Base-by-base conservation (phyloP, 345 rosid species). In the Euphorbia lathyris region DNA sequence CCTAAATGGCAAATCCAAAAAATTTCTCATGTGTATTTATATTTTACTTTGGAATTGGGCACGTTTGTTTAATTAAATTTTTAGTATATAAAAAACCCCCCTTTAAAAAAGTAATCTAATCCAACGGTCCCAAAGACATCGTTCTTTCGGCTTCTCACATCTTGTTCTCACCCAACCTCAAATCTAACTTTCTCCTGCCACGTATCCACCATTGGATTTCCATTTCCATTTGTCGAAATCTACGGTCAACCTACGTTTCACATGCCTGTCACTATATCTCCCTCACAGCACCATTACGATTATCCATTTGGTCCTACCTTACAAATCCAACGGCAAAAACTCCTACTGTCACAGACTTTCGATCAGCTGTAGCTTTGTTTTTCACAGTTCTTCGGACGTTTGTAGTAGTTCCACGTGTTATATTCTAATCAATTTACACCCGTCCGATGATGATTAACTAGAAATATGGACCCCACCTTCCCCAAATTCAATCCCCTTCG, bases 391-490 rank as follows among this genome's bases (percentile, higher is more conserved):
- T 65, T 80, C 71, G 0, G 7, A 61, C 73, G 71, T 42, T 62
- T 70, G 9, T 0, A 14, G 61, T 25, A 2, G 1, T 0, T 7
- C 81, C 86, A 80, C 86, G 79, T 74, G 80, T 59, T 42, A 0
- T 1, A 3, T 53, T 34, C 9, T 12, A 20, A 23, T 19, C 34
- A 10, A 1, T 20, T 25, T 16, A 17, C 45, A 19, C 34, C 80
- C 85, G 83, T 82, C 56, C 0, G 83, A 79, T 82, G 47, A 40
- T 63, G 50, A 32, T 70, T 67, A 71, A 68, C 67, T 55, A 51
- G 43, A 23, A 17, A 11, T 60, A 32, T 63, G 3, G 58, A 47
- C 71, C 75, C 79, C 73, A 66, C 65, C 16, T 32, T 23, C 43
- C 55, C 58, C 4, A 51, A 72, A 51, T 67, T 74, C 71, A 48